Percentiles rank a stretch among this genome's conserved stretches.
phyloP scores from a whole-genome alignment of 495 filamentous ascomycete genomes.

The Xeromyces bisporus region DNA sequence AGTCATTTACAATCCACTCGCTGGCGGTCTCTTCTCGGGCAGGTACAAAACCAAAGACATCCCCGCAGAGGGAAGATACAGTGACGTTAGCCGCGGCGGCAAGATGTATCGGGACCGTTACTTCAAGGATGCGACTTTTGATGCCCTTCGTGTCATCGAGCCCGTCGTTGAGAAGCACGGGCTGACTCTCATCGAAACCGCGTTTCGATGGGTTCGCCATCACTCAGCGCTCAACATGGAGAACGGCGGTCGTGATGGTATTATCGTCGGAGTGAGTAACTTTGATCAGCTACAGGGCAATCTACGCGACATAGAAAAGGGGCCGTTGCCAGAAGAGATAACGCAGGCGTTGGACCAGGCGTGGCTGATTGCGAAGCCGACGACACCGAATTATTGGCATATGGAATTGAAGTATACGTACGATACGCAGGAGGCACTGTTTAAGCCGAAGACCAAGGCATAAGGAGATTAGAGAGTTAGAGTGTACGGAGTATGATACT shows the following conservation, averaged over 20 bases:
- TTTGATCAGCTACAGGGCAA: slow-evolving; percentile 60
- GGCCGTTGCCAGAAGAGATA: slow-evolving; percentile 72
- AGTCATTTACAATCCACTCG: slow-evolving; percentile 82
- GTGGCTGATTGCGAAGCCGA: slow-evolving; percentile 43
- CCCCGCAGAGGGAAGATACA: slow-evolving; percentile 54
- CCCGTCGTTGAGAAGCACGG: slow-evolving; percentile 54
- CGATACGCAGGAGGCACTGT: slow-evolving; percentile 50
- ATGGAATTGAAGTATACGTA: slow-evolving; percentile 60
- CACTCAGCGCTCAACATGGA: slow-evolving; percentile 65
- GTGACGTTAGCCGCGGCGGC: slow-evolving; percentile 36
- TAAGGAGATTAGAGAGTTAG: background rate
- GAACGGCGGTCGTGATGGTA: slow-evolving; percentile 54
- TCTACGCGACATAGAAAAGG: slow-evolving; percentile 64
- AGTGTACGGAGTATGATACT: background rate
- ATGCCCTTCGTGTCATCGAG: slow-evolving; percentile 58
- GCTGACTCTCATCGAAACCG: slow-evolving; percentile 66
- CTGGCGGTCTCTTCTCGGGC: slow-evolving; percentile 69
- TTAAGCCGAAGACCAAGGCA: slow-evolving; percentile 21
- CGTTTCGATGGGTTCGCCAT: slow-evolving; percentile 65
- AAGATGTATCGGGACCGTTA: slow-evolving; percentile 59
- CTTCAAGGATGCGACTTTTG: slow-evolving; percentile 64
- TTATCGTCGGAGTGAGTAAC: slow-evolving; percentile 67
- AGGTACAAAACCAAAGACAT: slow-evolving; percentile 63
- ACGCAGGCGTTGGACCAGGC: slow-evolving; percentile 66
- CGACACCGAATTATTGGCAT: slow-evolving; percentile 63